Evolutionary conservation across 805 yeast genomes (phyloP).

Genomic region (Saccharomycopsis vini): DNA sequence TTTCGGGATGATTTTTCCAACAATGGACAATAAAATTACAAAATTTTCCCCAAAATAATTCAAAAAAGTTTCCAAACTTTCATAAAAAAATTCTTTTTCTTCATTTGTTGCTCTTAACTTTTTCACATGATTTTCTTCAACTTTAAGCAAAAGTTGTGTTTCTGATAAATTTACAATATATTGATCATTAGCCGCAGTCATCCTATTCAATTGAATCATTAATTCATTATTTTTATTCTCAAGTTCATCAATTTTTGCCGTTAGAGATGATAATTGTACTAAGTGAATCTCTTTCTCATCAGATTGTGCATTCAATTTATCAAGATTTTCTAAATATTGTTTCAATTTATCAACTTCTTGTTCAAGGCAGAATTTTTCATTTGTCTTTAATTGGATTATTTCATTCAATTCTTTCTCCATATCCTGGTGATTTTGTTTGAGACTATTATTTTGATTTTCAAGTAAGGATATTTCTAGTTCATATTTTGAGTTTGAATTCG

Average conservation of each 20-base stretch:
- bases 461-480: background rate
- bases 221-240: background rate
- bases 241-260: background rate
- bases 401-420: background rate
- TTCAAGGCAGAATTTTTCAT: background rate
- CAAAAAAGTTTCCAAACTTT: background rate
- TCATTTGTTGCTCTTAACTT: background rate
- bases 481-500: background rate
- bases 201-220: background rate
- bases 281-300: background rate
- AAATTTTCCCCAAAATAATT: background rate
- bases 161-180: conserved; percentile 9
- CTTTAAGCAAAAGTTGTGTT: conserved; percentile 4
- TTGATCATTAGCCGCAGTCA: background rate
- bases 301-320: background rate
- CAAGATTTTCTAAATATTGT: background rate
- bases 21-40: background rate
- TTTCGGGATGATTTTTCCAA: conserved; percentile 10
- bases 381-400: background rate
- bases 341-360: background rate
- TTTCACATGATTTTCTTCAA: background rate
- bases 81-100: background rate
- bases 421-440: background rate
- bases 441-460: background rate
- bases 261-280: background rate